Evolutionary conservation across 768 basidiomycete species (phyloP), one percentile per base, ranked within the genome.

Genomic region (Kwoniella botswanensis): DNA sequence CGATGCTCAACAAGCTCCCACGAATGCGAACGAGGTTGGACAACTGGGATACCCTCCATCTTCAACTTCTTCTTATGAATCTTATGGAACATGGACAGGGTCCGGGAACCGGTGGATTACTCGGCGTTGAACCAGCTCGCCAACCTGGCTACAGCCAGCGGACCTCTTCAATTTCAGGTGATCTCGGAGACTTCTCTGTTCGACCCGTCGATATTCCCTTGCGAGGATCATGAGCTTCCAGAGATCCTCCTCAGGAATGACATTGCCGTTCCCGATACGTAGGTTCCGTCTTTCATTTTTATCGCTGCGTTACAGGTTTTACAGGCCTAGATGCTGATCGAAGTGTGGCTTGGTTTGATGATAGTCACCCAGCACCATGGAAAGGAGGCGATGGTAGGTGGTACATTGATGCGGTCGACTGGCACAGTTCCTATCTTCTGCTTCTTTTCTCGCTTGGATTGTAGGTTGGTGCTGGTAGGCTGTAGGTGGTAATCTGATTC

Each of bases 161-260:
- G 46, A 15, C 46, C 18, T 13, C 13, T 50, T 4, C 13, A 50
- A 18, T 58, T 35, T 24, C 9, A 58, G 26, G 12, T 13, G 12
- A 18, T 58, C 26, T 24, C 15, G 15, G 57, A 58, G 22, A 58
- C 26, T 13, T 4, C 57, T 13, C 24, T 56, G 24, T 56, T 58
- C 26, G 57, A 58, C 26, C 26, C 57, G 10, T 58, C 54, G 24
- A 55, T 55, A 55, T 58, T 58, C 57, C 57, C 57, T 13, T 58
- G 57, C 18, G 15, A 21, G 57, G 57, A 58, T 35, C 2, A 58
- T 15, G 57, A 58, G 24, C 26, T 58, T 13, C 57, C 57, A 15
- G 57, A 58, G 6, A 13, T 18, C 13, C 26, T 58, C 24, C 24
- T 58, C 24, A 58, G 29, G 26, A 35, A 35, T 35, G 24, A 29